These are phyloP conservation scores for Neckera pumila DNA, from an alignment of 225 moss, liverwort and hornwort genomes.

Conservation along the genomic window DNA sequence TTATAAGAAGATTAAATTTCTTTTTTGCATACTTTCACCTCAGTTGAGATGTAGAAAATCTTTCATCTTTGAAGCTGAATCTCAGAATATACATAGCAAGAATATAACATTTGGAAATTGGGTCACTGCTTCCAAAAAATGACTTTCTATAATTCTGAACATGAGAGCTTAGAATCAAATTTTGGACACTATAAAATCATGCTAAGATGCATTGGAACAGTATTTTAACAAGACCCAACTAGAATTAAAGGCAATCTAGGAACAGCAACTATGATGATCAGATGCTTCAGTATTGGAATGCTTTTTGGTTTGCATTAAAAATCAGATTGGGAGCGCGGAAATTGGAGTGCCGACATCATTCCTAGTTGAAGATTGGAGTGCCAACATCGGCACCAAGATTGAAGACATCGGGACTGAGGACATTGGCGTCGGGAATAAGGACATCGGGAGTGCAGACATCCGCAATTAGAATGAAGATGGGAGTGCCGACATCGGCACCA, in stretches of 20 bases:
- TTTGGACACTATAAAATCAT: too few relatives aligned
- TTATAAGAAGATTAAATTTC: not conserved
- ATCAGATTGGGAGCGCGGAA: too few relatives aligned
- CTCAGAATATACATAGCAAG: not conserved
- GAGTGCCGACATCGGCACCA: too few relatives aligned
- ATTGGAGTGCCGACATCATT: too few relatives aligned
- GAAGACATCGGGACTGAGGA: too few relatives aligned
- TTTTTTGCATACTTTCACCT: not conserved
- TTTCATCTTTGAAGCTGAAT: not conserved
- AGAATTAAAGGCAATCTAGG: not conserved
- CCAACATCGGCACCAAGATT: too few relatives aligned
- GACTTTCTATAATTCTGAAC: not conserved
- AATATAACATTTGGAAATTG: not conserved
- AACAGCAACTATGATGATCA: not conserved
- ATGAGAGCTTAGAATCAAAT: not conserved
- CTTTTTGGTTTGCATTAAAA: not conserved
- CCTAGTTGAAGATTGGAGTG: too few relatives aligned
- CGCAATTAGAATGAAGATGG: too few relatives aligned
- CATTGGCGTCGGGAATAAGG: too few relatives aligned
- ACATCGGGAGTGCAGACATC: too few relatives aligned
- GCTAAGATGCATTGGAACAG: not conserved
- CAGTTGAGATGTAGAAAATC: not conserved
- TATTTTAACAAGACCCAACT: not conserved
- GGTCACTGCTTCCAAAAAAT: not conserved
- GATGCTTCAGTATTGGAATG: not conserved